These are phyloP conservation scores for Yarrowia osloensis DNA, from an alignment of 805 yeast genomes.

Conservation along the genomic window DNA sequence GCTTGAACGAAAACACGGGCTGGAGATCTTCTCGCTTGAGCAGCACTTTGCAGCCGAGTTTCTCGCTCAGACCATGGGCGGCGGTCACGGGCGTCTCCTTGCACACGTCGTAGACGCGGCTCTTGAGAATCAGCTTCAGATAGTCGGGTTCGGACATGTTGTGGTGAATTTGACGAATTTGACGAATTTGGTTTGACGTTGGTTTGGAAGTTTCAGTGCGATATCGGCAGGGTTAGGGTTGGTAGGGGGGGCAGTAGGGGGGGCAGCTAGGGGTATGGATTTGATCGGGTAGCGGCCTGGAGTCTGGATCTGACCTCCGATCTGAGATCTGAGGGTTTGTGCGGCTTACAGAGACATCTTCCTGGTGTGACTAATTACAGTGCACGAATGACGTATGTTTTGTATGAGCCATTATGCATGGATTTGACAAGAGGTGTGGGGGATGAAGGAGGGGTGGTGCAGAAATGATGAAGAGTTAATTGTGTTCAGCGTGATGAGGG, in stretches of 20 bases:
- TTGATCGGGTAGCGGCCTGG: no score
- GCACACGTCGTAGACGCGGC: conserved; percentile 92
- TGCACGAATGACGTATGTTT: not conserved
- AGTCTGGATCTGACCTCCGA: no score
- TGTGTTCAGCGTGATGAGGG: no score
- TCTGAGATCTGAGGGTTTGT: no score
- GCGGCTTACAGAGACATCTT: no score
- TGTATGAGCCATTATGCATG: not conserved
- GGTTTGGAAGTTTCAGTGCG: not conserved
- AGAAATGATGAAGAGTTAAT: not conserved
- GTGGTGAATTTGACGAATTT: not conserved
- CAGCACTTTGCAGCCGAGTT: conserved; percentile 70
- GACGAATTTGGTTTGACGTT: not conserved
- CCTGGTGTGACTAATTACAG: not conserved
- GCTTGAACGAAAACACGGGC: conserved; percentile 94
- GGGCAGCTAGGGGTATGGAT: not conserved
- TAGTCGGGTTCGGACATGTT: conserved; percentile 67
- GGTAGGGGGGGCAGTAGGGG: no score
- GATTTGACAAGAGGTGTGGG: not conserved
- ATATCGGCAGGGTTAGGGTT: conserved; percentile 25
- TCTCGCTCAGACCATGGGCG: conserved; percentile 74
- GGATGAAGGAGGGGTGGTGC: not conserved
- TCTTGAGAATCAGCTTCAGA: conserved; percentile 82
- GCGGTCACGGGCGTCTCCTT: conserved; percentile 82
- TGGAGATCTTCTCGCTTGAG: conserved; percentile 90